Evolutionary conservation across 2,329 filamentous ascomycete genomes (phyloP).

Genomic region (Venturia asperata): DNA sequence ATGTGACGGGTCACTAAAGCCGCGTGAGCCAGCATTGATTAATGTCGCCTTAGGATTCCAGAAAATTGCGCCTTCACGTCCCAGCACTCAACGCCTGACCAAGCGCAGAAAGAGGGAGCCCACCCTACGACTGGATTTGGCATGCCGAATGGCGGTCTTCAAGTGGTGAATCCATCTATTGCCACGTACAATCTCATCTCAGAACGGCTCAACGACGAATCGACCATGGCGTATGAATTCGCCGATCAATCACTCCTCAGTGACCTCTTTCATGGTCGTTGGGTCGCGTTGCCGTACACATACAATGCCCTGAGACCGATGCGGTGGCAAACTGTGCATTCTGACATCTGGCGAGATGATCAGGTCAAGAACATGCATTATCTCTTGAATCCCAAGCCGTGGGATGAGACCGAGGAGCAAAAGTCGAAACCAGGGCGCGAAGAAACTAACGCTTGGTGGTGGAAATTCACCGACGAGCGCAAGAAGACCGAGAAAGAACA

Average conservation of each 20-base stretch:
- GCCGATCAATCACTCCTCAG: conserved; percentile 52
- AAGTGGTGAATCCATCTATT: conserved; percentile 53
- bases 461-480: conserved; percentile 45
- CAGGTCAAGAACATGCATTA: conserved; percentile 58
- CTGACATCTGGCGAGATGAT: conserved; percentile 53
- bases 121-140: conserved; percentile 44
- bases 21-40: background rate
- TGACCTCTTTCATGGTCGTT: conserved; percentile 51
- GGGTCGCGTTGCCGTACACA: conserved; percentile 53
- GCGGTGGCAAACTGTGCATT: conserved; percentile 49
- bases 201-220: conserved; percentile 39
- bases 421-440: conserved; percentile 41
- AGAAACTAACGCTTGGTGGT: conserved; percentile 53
- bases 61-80: conserved; percentile 56
- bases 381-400: conserved; percentile 55
- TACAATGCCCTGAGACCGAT: conserved; percentile 58
- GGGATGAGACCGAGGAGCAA: conserved; percentile 48
- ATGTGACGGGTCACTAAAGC: conserved; percentile 19
- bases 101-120: conserved; percentile 47
- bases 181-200: conserved; percentile 47
- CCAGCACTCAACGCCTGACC: conserved; percentile 46
- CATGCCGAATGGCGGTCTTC: conserved; percentile 55
- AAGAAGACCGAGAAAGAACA: conserved; percentile 40
- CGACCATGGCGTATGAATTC: conserved; percentile 49
- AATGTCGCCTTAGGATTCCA: conserved; percentile 36